Evolutionary conservation across 2,329 filamentous ascomycete genomes (phyloP), one percentile per base, ranked within the genome.

Genomic region (Pseudopithomyces maydicus): DNA sequence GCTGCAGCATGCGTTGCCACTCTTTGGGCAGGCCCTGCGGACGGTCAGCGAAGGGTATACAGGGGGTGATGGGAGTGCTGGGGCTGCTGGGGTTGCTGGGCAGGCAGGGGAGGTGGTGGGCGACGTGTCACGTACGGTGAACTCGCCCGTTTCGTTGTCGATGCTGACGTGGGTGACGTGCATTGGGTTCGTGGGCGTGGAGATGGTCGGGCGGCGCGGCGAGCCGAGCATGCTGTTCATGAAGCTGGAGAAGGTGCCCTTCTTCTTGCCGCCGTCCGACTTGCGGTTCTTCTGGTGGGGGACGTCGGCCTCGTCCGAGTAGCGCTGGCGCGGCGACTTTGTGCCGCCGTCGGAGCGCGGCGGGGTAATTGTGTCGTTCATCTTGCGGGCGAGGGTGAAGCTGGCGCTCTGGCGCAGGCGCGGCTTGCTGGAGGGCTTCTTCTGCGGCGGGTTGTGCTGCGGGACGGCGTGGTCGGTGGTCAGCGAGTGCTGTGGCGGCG

Each of bases 111-210:
- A 29, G 5, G 26, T 29, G 8, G 26, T 29, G 26, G 26, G n/a
- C 47, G 54, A 59, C 51, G 64, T 59, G 68, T 55, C 57, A 76
- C 75, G 59, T 83, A 96, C 92, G 56, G 94, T 98, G 77, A 97
- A 99, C 79, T 97, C 91, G 65, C 95, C 95, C 3, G 95, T 98
- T 70, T 91, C 85, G 79, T 95, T 96, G 78, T 99, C 94, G 76
- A 97, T 97, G 67, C 94, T 94, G 64, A 99, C 95, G 77, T 99
- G 95, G 55, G 94, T 98, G 69, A 99, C 91, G 78, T 98, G 95
- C 58, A 98, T 92, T 47, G 95, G 95, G 70, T 99, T 98, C 77
- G 97, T 93, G 53, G 95, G 95, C 36, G 92, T 91, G n/a, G 95
- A 98, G 69, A 99, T 99, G 76, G 94, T 87, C 45, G 95, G 92